Percentiles rank a stretch among this genome's conserved stretches.
phyloP scores from a whole-genome alignment of 208 protist genomes.

The Acanthamoeba culbertsoni region DNA sequence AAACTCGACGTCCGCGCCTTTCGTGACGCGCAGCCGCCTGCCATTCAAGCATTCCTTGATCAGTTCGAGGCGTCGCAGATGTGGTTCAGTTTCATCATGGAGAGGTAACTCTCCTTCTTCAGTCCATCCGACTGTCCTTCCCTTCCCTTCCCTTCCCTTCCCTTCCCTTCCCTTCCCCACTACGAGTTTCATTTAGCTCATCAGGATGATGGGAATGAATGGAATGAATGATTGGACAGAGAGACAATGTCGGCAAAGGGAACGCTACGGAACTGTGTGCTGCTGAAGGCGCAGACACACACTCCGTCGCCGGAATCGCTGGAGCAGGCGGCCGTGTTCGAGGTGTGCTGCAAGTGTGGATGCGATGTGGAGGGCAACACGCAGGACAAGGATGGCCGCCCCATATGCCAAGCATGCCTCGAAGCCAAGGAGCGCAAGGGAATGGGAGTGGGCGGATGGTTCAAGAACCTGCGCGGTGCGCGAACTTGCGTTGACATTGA shows the following conservation, averaged over 20 bases:
- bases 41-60: background rate
- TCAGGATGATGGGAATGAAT: background rate
- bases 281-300: background rate
- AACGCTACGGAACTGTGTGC: background rate
- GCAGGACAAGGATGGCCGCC: constrained; percentile 38
- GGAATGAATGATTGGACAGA: background rate
- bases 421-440: constrained; percentile 38
- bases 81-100: constrained; percentile 55
- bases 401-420: background rate
- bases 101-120: background rate
- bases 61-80: constrained; percentile 48
- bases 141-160: too few relatives aligned
- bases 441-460: background rate
- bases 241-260: constrained; percentile 33
- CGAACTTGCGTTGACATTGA: background rate
- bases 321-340: constrained; percentile 41
- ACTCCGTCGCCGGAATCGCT: background rate
- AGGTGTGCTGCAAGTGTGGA: constrained; percentile 49
- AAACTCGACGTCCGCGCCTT: constrained; percentile 51
- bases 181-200: too few relatives aligned
- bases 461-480: constrained; percentile 10
- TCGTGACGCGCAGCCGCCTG: constrained; percentile 4
- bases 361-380: constrained; percentile 13
- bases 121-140: too few relatives aligned
- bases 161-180: too few relatives aligned